Base-by-base conservation (phyloP, 2,329 filamentous ascomycete species). In the Ophiostoma tasmaniense region DNA sequence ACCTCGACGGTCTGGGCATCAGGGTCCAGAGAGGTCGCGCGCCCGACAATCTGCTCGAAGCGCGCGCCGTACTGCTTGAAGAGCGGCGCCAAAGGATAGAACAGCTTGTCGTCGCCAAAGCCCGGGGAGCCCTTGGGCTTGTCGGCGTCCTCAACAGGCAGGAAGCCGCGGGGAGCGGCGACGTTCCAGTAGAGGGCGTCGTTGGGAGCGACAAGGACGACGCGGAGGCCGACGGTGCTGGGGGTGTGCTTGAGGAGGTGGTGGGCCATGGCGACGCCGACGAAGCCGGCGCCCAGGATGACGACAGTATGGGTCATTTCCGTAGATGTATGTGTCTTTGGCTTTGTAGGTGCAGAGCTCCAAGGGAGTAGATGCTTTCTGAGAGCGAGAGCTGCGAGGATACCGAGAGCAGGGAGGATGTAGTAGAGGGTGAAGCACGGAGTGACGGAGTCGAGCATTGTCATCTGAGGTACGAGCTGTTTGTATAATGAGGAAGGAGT, bases 211-310 rank as follows among this genome's bases (percentile, higher is more conserved):
- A 55, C 50, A 2, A 55, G 50, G 50, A 55, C 22, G 50, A 55
- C 74, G 64, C 74, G 75, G 59, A 76, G 76, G 70, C 79, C 78
- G 8, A 77, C 73, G 50, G 78, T 73, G 39, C 77, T 75, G 64
- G 78, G 78, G 30, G 80, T 77, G 71, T 79, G 79, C 68, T 81
- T 80, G 74, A 85, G 79, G 37, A 84, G 79, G 73, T 84, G 81
- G 74, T 85, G 84, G 65, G 83, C 80, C 45, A 83, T 72, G 22
- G 81, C 80, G 64, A 84, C 73, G 70, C 82, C 83, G 52, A 80
- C 77, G 55, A 79, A 74, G 74, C 81, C 81, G 42, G 81, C 81
- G 42, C 84, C 84, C 4, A 86, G 78, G 66, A 86, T 76, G 55
- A 86, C 80, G 66, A 86, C 78, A 14, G 75, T 76, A 68, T 74